These are phyloP conservation scores for Linum trigynum DNA, from an alignment of 345 rosid genomes.

Conservation along the genomic window DNA sequence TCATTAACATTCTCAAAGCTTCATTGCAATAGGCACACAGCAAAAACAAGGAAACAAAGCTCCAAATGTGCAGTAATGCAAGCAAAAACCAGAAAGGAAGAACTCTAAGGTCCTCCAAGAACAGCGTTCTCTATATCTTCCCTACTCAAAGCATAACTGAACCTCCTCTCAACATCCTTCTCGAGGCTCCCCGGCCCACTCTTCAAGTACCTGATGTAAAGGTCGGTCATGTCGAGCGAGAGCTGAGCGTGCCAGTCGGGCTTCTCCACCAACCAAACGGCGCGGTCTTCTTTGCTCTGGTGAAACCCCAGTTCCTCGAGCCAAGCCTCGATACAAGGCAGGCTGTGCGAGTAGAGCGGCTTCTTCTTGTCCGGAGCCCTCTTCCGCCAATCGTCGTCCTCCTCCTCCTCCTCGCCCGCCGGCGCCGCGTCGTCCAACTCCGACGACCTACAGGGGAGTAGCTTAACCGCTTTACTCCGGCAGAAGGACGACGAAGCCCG, in stretches of 20 bases:
- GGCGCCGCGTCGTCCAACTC: slow-evolving; percentile 50
- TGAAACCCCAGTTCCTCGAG: slow-evolving; percentile 58
- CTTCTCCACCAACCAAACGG: slow-evolving; percentile 68
- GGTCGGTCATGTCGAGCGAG: slow-evolving; percentile 80
- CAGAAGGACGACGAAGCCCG: slow-evolving; percentile 1
- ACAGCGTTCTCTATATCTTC: slow-evolving; percentile 88
- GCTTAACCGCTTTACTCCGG: slow-evolving; percentile 16
- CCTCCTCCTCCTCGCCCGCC: slow-evolving; percentile 16
- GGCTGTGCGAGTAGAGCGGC: slow-evolving; percentile 83
- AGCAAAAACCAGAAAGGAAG: too few relatives aligned
- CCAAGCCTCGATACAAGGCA: slow-evolving; percentile 94
- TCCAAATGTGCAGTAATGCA: not conserved
- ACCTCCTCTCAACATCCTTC: slow-evolving; percentile 88
- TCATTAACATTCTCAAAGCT: not conserved
- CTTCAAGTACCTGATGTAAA: slow-evolving; percentile 84
- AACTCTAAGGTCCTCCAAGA: slow-evolving; percentile 72
- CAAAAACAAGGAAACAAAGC: not conserved
- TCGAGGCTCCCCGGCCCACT: slow-evolving; percentile 87
- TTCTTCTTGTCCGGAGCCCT: slow-evolving; percentile 68
- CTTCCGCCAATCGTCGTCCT: slow-evolving; percentile 67
- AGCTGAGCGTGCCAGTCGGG: slow-evolving; percentile 85
- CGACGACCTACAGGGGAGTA: slow-evolving; percentile 42
- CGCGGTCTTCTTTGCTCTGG: slow-evolving; percentile 67
- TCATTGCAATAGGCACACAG: not conserved
- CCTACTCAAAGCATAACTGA: slow-evolving; percentile 88